phyloP scores from a whole-genome alignment of 306 rosid genomes.

The Senna siamea region DNA sequence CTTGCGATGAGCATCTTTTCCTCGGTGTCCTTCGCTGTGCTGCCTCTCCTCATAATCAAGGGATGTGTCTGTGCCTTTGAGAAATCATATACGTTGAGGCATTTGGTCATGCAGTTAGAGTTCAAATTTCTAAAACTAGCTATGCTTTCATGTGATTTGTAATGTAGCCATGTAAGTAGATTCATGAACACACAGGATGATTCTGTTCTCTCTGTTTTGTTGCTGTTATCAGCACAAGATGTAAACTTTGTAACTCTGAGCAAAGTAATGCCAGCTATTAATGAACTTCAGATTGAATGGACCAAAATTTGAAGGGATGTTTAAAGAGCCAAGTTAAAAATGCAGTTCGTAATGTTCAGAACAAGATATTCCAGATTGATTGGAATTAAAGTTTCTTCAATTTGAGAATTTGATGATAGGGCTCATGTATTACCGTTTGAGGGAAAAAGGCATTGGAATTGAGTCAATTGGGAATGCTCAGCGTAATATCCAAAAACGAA shows the following conservation, averaged over 20 bases:
- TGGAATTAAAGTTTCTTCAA: neutral
- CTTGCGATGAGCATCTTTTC: slow-evolving; percentile 81
- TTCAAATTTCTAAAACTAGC: slow-evolving; percentile 35
- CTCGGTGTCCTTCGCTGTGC: slow-evolving; percentile 68
- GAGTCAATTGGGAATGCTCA: neutral
- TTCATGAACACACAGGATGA: slow-evolving; percentile 17
- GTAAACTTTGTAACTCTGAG: slow-evolving; percentile 5
- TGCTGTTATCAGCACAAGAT: slow-evolving; percentile 14
- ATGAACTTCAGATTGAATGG: neutral
- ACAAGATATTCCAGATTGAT: neutral
- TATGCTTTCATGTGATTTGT: neutral
- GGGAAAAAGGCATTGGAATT: neutral
- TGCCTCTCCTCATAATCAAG: slow-evolving; percentile 48
- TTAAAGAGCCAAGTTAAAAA: neutral
- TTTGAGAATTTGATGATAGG: neutral
- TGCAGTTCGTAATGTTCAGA: neutral
- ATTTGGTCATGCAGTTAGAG: slow-evolving; percentile 31
- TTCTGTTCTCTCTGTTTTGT: slow-evolving; percentile 23
- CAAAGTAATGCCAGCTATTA: slow-evolving; percentile 3
- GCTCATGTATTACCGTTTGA: neutral
- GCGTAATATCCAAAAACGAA: neutral
- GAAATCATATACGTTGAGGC: slow-evolving; percentile 28
- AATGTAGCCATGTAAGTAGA: slow-evolving; percentile 48
- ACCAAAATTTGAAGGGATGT: neutral
- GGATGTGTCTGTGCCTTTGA: slow-evolving; percentile 46